These are phyloP conservation scores for Calonectria montana DNA, from an alignment of 2,329 filamentous ascomycete genomes.

Conservation along the genomic window DNA sequence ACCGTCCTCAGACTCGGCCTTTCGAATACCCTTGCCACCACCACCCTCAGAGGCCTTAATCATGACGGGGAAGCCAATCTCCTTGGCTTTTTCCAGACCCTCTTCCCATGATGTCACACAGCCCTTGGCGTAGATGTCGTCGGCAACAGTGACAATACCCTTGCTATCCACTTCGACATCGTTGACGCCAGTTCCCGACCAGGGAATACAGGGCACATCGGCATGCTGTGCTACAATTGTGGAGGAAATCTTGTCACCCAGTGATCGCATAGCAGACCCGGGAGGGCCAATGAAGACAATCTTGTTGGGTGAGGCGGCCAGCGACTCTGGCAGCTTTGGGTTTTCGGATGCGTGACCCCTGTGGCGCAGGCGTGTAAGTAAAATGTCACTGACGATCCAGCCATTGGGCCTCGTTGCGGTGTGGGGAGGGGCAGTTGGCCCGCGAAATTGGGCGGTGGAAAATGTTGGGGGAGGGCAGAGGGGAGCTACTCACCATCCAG, in stretches of 20 bases:
- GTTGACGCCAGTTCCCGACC: constrained; percentile 94
- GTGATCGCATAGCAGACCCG: constrained; percentile 97
- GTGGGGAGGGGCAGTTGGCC: neutral
- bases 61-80: constrained; percentile 99
- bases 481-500: constrained; percentile 81
- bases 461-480: neutral
- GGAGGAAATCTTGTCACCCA: constrained; percentile 99
- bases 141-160: constrained; percentile 92
- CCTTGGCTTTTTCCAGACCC: constrained; percentile 84
- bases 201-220: constrained; percentile 96
- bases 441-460: constrained; percentile 13
- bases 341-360: constrained; percentile 99
- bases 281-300: constrained; percentile 99
- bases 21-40: constrained; percentile 98
- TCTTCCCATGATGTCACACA: constrained; percentile 92
- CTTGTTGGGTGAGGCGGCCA: constrained; percentile 96
- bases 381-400: neutral
- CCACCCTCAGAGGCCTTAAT: constrained; percentile 99
- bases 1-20: constrained; percentile 85
- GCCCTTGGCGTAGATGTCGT: constrained; percentile 87
- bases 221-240: constrained; percentile 99
- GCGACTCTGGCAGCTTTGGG: constrained; percentile 94
- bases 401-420: neutral
- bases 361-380: constrained; percentile 48
- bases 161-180: constrained; percentile 81